Percentiles rank a stretch among this genome's conserved stretches.
Conservation (phyloP, 139 green algal genomes). For the Edaphochlamys debaryana region DNA sequence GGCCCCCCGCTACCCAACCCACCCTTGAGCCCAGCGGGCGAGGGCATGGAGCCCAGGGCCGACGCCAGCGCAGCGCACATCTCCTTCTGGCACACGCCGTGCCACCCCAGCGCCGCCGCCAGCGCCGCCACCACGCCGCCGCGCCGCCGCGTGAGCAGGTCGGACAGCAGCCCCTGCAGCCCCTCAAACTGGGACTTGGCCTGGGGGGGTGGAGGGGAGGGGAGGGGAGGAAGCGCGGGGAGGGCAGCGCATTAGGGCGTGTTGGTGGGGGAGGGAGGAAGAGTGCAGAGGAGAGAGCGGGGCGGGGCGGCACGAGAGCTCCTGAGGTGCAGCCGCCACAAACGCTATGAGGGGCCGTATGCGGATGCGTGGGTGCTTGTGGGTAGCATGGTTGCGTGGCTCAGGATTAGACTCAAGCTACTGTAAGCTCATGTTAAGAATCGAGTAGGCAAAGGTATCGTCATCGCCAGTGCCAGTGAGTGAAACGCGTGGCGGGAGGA, state of each 20-base stretch:
- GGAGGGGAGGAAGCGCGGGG: no score
- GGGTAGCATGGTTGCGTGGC: no score
- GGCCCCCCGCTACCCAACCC: no score
- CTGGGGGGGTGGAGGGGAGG: slow-evolving; percentile 13
- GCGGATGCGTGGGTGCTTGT: no score
- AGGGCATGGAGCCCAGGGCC: slow-evolving; percentile 61
- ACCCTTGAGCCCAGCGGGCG: no score
- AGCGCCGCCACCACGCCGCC: slow-evolving; percentile 79
- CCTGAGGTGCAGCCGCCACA: no score
- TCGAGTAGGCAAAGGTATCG: slow-evolving; percentile 31
- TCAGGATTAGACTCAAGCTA: slow-evolving; percentile 37
- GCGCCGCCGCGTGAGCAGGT: slow-evolving; percentile 70
- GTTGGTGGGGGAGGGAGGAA: no score
- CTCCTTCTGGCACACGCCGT: slow-evolving; percentile 53
- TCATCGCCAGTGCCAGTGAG: slow-evolving; percentile 22
- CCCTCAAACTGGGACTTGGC: slow-evolving; percentile 67
- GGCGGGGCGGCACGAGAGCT: no score
- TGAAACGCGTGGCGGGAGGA: no score
- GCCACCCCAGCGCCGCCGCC: slow-evolving; percentile 61
- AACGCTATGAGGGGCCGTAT: no score
- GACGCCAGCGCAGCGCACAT: slow-evolving; percentile 57
- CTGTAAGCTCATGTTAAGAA: slow-evolving; percentile 11
- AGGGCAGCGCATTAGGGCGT: no score
- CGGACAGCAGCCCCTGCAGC: slow-evolving; percentile 53
- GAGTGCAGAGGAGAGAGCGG: no score